Evolutionary conservation across 148 eudicot species (phyloP), one percentile per base, ranked within the genome.

Genomic region (Fagopyrum tataricum): DNA sequence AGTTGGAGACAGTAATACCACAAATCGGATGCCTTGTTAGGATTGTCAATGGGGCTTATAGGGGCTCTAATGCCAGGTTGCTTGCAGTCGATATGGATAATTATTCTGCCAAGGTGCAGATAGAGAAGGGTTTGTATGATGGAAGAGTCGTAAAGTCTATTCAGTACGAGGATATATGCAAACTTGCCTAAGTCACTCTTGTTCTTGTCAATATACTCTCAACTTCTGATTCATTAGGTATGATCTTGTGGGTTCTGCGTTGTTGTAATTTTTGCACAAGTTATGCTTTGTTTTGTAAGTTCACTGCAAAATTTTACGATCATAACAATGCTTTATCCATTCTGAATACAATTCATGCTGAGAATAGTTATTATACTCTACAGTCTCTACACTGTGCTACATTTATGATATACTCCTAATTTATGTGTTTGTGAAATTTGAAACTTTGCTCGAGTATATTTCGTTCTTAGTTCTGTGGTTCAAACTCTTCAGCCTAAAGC

Each of bases 1-100:
- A 95, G 83, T 88, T 95, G 40, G 98, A 95, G 85, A 92, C 97
- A 0, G 97, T 95, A 31, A 84, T 92, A 74, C 97, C 97, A 0
- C 97, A 92, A 73, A 92, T 92, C 74, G 97, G 99, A 6, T 90
- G 97, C 5, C 73, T 90, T 58, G 97, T 95, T 64, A 91, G 74
- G 81, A 87, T 95, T 11, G 91, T 90, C 71, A 95, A 95, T 79
- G 97, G 99, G 70, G 97, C 96, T 10, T 95, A 95, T 74, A 88
- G 97, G 40, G 99, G 96, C 71, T 86, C 87, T 14, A 87, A 81
- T 52, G 97, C 88, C 0, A 85, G 85, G 79, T 73, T 92, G 82
- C 72, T 91, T 14, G 76, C 86, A 12, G 86, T 95, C 58, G 78
- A 95, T 78, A 81, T 82, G 0, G 85, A 87, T 13, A 94, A 86